Conservation (phyloP, 2,329 filamentous ascomycete genomes). For the Fusarium globosum region DNA sequence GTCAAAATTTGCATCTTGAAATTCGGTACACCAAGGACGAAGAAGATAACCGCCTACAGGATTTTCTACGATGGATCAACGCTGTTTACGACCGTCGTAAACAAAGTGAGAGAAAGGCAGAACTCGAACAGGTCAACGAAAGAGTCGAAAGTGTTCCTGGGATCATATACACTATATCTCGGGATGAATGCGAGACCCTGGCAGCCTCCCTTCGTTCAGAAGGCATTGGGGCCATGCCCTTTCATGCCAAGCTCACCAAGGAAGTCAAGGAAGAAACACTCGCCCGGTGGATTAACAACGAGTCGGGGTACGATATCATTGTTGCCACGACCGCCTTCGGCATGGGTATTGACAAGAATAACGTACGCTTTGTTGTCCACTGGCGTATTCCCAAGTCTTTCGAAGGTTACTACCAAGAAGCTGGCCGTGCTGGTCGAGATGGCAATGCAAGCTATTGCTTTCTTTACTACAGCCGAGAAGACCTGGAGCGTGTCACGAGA, state of each 20-base stretch:
- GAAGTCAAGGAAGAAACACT: constrained; percentile 78
- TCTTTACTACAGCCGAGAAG: constrained; percentile 90
- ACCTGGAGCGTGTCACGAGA: constrained; percentile 77
- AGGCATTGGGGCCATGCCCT: constrained; percentile 78
- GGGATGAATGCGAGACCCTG: constrained; percentile 79
- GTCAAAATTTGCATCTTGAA: constrained; percentile 91
- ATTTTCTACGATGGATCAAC: constrained; percentile 82
- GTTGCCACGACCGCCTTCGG: constrained; percentile 96
- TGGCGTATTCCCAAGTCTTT: constrained; percentile 96
- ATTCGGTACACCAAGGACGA: constrained; percentile 85
- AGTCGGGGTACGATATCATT: constrained; percentile 85
- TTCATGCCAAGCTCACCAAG: constrained; percentile 76
- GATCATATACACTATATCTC: constrained; percentile 82
- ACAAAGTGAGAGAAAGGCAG: constrained; percentile 66
- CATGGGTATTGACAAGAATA: constrained; percentile 97
- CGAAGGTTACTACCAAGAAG: constrained; percentile 96
- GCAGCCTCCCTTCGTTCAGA: constrained; percentile 73
- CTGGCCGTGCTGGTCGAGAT: constrained; percentile 89
- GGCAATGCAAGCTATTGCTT: constrained; percentile 89
- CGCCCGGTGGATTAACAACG: constrained; percentile 76
- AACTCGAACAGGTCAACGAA: constrained; percentile 65
- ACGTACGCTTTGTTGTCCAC: constrained; percentile 94
- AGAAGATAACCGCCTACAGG: constrained; percentile 74
- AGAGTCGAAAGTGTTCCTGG: constrained; percentile 75
- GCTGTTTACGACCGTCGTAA: constrained; percentile 76